Evolutionary conservation across 1,284 basidiomycete genomes (phyloP).

Genomic region (Trametes versicolor): DNA sequence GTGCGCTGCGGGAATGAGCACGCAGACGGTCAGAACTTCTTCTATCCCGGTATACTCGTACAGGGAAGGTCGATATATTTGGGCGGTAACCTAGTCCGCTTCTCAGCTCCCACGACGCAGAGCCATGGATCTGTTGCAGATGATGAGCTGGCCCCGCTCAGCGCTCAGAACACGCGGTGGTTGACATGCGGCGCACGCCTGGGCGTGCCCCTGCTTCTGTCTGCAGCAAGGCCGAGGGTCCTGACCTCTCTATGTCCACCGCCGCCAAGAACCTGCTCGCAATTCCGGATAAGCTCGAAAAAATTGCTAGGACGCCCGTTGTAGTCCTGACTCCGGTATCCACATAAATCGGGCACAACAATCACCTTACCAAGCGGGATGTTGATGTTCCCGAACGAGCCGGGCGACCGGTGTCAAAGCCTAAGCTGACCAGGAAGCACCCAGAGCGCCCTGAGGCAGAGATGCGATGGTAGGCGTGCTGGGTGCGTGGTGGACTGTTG

Average conservation of each 20-base stretch:
- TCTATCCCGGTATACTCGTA: conserved; percentile 42
- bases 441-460: conserved; percentile 10
- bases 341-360: background rate
- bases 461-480: conserved; percentile 23
- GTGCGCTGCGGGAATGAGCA: conserved; percentile 48
- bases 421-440: conserved; percentile 6
- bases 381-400: conserved; percentile 9
- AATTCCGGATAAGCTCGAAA: background rate
- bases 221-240: conserved; percentile 2
- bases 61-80: conserved; percentile 38
- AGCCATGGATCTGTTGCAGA: conserved; percentile 37
- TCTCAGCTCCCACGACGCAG: conserved; percentile 45
- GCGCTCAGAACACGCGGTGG: conserved; percentile 29
- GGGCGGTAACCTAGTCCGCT: conserved; percentile 42
- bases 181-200: conserved; percentile 25
- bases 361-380: conserved; percentile 1
- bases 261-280: background rate
- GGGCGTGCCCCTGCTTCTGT: conserved; percentile 7
- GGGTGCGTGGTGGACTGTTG: conserved; percentile 23
- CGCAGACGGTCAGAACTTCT: conserved; percentile 52
- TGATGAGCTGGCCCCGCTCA: conserved; percentile 29
- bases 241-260: background rate
- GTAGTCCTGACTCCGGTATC: background rate
- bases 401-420: conserved; percentile 15
- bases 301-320: background rate